Evolutionary conservation across 768 basidiomycete species (phyloP).

Genomic region (Boletus tomentosulus): DNA sequence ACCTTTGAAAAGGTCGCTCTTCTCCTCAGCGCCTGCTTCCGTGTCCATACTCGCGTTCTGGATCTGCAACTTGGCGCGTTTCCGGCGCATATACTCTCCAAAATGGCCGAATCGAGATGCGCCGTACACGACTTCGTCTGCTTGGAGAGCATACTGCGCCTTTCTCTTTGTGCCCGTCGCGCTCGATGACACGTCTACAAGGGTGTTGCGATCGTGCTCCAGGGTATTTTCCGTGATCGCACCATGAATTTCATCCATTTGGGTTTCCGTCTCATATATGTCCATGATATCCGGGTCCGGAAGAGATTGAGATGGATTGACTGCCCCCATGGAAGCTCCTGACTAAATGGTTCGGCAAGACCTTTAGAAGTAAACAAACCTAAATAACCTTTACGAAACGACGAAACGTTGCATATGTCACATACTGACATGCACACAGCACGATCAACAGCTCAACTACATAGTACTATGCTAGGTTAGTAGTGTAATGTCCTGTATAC

Average conservation of each 20-base stretch:
- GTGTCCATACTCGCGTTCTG: conserved; percentile 52
- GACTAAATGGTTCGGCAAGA: not conserved
- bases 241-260: conserved; percentile 10
- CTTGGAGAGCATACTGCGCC: conserved; percentile 14
- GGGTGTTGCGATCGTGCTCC: conserved; percentile 29
- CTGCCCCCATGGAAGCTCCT: conserved; percentile 5
- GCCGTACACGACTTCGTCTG: conserved; percentile 58
- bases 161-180: conserved; percentile 18
- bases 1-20: conserved; percentile 62
- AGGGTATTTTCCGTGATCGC: conserved; percentile 22
- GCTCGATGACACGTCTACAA: not conserved
- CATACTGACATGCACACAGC: not conserved
- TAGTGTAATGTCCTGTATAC: not conserved
- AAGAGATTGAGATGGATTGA: not conserved
- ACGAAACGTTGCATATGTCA: not conserved
- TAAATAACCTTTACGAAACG: not conserved
- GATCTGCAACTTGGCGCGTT: conserved; percentile 85
- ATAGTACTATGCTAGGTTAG: conserved; percentile 6
- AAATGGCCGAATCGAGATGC: conserved; percentile 77
- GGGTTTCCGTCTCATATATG: conserved; percentile 5
- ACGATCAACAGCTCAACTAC: not conserved
- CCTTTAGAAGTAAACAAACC: not conserved
- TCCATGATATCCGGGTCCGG: conserved; percentile 34
- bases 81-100: conserved; percentile 86
- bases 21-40: conserved; percentile 16